Conservation (phyloP, 2,329 filamentous ascomycete species). For the Stylonectria norvegica region DNA sequence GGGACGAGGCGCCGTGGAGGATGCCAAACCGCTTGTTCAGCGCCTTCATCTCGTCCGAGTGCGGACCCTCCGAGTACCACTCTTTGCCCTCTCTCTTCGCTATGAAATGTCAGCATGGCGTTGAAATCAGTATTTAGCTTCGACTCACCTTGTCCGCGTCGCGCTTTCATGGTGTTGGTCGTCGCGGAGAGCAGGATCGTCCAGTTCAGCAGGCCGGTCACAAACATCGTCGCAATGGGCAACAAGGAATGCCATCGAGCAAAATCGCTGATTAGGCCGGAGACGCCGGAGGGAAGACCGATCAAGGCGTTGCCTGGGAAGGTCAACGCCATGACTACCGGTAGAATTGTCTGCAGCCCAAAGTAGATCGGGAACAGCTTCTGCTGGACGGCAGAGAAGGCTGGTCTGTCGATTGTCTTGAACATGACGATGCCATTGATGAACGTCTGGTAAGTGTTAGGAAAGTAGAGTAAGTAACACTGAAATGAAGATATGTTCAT, state of each 20-base stretch:
- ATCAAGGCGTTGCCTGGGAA: constrained; percentile 63
- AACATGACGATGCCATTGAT: constrained; percentile 71
- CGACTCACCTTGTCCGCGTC: constrained; percentile 71
- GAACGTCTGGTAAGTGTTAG: constrained; percentile 59
- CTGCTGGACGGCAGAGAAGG: constrained; percentile 78
- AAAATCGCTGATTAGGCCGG: constrained; percentile 55
- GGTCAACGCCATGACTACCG: constrained; percentile 71
- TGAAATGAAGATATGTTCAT: constrained; percentile 2
- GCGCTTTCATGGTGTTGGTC: constrained; percentile 67
- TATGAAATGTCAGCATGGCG: constrained; percentile 30
- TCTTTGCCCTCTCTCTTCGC: constrained; percentile 89
- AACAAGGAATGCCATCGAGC: constrained; percentile 63
- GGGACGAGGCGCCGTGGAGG: constrained; percentile 76
- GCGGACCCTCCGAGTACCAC: constrained; percentile 72
- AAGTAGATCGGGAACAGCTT: constrained; percentile 89
- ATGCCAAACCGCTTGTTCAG: constrained; percentile 76
- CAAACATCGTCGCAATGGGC: constrained; percentile 67
- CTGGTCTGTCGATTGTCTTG: constrained; percentile 69
- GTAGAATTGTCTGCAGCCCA: constrained; percentile 71
- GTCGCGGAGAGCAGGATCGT: constrained; percentile 71
- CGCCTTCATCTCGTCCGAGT: constrained; percentile 78
- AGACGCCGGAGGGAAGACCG: constrained; percentile 46
- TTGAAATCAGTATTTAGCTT: background rate
- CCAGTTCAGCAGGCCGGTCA: constrained; percentile 69
- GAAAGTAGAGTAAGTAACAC: constrained; percentile 5